Evolutionary conservation across 2,329 filamentous ascomycete species (phyloP).

Genomic region (Stachybotrys chartarum): DNA sequence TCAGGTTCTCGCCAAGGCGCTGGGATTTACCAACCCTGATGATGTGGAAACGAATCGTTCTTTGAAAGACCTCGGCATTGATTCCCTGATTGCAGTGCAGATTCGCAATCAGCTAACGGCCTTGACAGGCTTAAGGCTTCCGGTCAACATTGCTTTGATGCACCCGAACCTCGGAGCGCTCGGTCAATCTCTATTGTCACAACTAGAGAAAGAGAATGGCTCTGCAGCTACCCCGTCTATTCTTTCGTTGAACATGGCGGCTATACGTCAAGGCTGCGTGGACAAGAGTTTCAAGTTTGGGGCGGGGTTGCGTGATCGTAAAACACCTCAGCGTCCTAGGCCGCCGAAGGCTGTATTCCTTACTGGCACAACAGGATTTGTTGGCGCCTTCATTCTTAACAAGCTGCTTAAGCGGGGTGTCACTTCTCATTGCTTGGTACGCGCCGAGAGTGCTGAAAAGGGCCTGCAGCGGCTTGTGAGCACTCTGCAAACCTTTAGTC

Average conservation of each 20-base stretch:
- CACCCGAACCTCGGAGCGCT: constrained; percentile 3
- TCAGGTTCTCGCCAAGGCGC: constrained; percentile 5
- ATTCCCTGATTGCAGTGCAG: constrained; percentile 9
- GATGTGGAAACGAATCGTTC: constrained; percentile 7
- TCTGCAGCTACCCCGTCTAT: not conserved
- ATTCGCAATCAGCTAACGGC: constrained; percentile 7
- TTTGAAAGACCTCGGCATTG: constrained; percentile 9
- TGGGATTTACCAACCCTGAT: constrained; percentile 4
- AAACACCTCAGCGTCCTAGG: not conserved
- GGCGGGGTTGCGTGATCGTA: not conserved
- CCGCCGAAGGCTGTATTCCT: not conserved
- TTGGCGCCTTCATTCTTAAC: constrained; percentile 8
- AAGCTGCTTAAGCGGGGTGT: constrained; percentile 7
- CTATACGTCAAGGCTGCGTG: constrained; percentile 3
- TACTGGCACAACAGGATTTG: constrained; percentile 8
- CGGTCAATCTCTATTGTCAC: not conserved
- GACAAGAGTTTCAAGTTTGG: constrained; percentile 5
- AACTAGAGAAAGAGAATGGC: not conserved
- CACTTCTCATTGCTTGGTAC: constrained; percentile 3
- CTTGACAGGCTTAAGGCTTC: constrained; percentile 4
- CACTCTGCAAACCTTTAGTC: constrained; percentile 4
- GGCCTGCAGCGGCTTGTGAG: constrained; percentile 2
- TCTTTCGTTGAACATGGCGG: not conserved
- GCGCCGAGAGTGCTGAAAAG: not conserved
- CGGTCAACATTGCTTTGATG: constrained; percentile 3